Evolutionary conservation across 2,329 filamentous ascomycete genomes (phyloP).

Genomic region (Cladosporium velox): DNA sequence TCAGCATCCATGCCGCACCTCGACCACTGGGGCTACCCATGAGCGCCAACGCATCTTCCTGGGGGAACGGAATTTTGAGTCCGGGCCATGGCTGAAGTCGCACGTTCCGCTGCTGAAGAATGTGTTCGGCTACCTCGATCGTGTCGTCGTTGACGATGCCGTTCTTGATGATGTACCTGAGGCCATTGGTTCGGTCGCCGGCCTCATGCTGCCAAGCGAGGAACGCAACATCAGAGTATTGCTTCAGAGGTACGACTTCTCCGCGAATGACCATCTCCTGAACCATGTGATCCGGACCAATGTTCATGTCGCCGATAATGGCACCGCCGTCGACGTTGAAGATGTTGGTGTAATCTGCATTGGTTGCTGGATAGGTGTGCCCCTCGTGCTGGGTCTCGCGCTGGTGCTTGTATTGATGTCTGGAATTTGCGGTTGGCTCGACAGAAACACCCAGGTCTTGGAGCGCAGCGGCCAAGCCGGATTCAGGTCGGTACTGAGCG

Average conservation of each 20-base stretch:
- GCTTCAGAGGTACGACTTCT: constrained; percentile 6
- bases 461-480: background rate
- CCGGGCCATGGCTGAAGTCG: background rate
- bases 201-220: constrained; percentile 20
- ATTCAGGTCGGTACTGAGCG: background rate
- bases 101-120: background rate
- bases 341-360: background rate
- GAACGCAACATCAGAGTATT: constrained; percentile 26
- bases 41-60: constrained; percentile 11
- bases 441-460: background rate
- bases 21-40: constrained; percentile 22
- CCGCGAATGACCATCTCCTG: background rate
- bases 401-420: background rate
- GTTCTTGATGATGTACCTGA: background rate
- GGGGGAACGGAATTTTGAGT: background rate
- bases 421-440: background rate
- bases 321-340: constrained; percentile 5
- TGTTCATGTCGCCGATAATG: background rate
- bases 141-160: background rate
- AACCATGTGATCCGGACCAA: background rate
- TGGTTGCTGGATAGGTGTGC: background rate
- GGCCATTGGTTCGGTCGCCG: background rate
- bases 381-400: background rate
- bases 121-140: background rate
- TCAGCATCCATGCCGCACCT: constrained; percentile 23